These are phyloP conservation scores for Tirmania nivea DNA, from an alignment of 495 filamentous ascomycete species.

Conservation along the genomic window DNA sequence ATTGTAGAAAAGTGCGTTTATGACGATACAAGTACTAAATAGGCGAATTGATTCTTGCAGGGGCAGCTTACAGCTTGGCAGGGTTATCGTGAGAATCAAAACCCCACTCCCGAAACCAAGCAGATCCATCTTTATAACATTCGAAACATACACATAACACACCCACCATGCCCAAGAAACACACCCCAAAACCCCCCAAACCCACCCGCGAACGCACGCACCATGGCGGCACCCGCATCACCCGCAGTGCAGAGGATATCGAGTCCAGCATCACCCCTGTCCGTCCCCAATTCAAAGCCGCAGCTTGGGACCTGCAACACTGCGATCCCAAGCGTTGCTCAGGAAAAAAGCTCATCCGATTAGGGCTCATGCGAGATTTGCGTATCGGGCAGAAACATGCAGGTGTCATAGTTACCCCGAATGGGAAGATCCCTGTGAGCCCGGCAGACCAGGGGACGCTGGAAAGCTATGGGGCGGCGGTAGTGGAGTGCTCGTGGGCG, in stretches of 20 bases:
- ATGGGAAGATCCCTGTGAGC: conserved; percentile 65
- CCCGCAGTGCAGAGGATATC: background rate
- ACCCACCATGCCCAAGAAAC: conserved; percentile 16
- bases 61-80: too few relatives aligned
- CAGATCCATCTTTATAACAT: too few relatives aligned
- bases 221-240: conserved; percentile 6
- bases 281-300: conserved; percentile 38
- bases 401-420: conserved; percentile 82
- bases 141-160: background rate
- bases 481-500: conserved; percentile 95
- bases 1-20: too few relatives aligned
- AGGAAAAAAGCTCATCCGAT: conserved; percentile 74
- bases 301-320: conserved; percentile 93
- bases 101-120: too few relatives aligned
- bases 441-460: conserved; percentile 60
- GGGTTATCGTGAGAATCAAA: too few relatives aligned
- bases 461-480: conserved; percentile 75
- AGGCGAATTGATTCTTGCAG: too few relatives aligned
- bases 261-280: background rate
- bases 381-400: conserved; percentile 73
- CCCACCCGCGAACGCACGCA: conserved; percentile 3
- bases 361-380: conserved; percentile 83
- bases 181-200: conserved; percentile 14
- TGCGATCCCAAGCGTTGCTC: conserved; percentile 96
- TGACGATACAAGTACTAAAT: too few relatives aligned